These are phyloP conservation scores for Tephrocybe rancida DNA, from an alignment of 768 basidiomycete species.

Conservation along the genomic window DNA sequence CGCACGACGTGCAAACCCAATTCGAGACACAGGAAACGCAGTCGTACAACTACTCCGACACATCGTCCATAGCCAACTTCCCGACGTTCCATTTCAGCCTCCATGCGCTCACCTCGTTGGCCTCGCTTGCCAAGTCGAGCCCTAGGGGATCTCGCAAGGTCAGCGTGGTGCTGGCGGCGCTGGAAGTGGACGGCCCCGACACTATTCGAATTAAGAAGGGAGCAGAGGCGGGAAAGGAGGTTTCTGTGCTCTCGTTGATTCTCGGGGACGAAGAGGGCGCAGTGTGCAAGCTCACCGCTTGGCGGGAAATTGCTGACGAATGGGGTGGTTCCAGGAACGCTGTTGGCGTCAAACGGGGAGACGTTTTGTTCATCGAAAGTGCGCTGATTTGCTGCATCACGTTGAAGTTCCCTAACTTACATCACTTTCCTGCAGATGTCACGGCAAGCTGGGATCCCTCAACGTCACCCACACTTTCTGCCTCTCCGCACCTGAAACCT, in stretches of 20 bases:
- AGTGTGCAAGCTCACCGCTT: slow-evolving; percentile 74
- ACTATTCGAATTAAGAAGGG: slow-evolving; percentile 69
- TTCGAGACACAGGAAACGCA: slow-evolving; percentile 46
- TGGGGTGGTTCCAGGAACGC: slow-evolving; percentile 59
- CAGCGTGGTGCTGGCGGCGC: slow-evolving; percentile 60
- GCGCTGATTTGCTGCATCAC: slow-evolving; percentile 23
- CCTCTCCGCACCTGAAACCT: slow-evolving; percentile 69
- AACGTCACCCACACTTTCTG: slow-evolving; percentile 55
- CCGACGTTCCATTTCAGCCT: slow-evolving; percentile 76
- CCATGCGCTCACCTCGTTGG: slow-evolving; percentile 56
- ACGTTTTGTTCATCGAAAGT: slow-evolving; percentile 74
- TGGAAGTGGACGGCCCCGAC: slow-evolving; percentile 82
- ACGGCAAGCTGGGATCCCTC: slow-evolving; percentile 45
- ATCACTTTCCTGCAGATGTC: slow-evolving; percentile 45
- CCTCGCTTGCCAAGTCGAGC: slow-evolving; percentile 32
- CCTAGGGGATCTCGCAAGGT: slow-evolving; percentile 50
- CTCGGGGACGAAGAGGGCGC: slow-evolving; percentile 72
- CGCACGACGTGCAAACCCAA: slow-evolving; percentile 20
- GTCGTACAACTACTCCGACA: slow-evolving; percentile 61
- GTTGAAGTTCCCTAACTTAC: neutral
- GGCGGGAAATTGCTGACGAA: slow-evolving; percentile 73
- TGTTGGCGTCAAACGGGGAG: slow-evolving; percentile 63
- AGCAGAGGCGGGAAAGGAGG: slow-evolving; percentile 66
- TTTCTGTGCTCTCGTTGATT: slow-evolving; percentile 69
- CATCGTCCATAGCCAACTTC: slow-evolving; percentile 73